Evolutionary conservation across 2,329 filamentous ascomycete genomes (phyloP).

Genomic region (Botrytis porri): DNA sequence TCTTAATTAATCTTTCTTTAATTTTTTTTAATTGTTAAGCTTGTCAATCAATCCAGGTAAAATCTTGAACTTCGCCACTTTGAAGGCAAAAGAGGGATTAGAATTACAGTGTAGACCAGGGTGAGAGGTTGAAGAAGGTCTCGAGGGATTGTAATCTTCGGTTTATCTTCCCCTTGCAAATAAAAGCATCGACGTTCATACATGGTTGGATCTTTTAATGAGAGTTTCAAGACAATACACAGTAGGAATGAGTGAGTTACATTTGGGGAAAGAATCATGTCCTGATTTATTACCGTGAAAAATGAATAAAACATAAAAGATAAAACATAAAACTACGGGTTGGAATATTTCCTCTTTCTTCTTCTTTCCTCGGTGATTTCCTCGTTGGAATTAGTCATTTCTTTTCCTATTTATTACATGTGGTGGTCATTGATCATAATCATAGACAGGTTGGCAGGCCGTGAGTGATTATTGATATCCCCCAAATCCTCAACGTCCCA

Average conservation of each 20-base stretch:
- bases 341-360: not conserved
- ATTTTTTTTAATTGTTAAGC: not conserved
- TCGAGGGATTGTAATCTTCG: not conserved
- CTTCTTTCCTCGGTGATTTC: not conserved
- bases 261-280: not conserved
- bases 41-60: not conserved
- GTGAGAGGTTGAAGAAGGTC: not conserved
- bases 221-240: not conserved
- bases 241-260: no score
- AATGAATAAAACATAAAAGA: not conserved
- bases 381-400: not conserved
- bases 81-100: not conserved
- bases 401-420: not conserved
- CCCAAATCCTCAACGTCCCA: conserved; percentile 7
- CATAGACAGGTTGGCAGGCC: not conserved
- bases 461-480: not conserved
- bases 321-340: no score
- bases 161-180: not conserved
- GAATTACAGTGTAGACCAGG: not conserved
- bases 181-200: no score
- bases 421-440: not conserved
- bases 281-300: not conserved
- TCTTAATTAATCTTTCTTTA: not conserved
- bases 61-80: not conserved
- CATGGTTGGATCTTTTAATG: not conserved